Base-by-base conservation (phyloP, 1,284 basidiomycete genomes). In the Sparassis latifolia region DNA sequence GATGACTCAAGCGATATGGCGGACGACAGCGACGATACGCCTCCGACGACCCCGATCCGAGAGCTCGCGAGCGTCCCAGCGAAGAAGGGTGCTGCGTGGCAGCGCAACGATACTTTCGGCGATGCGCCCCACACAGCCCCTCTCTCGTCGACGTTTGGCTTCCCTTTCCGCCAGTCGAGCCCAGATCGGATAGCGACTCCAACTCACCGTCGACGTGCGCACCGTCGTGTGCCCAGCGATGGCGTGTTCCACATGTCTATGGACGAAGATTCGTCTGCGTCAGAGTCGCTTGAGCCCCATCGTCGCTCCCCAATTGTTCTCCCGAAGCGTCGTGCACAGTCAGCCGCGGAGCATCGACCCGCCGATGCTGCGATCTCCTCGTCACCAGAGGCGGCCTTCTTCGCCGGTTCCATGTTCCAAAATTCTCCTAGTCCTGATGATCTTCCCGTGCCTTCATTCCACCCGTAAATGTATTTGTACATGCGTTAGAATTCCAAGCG, bases 391-490 rank as follows among this genome's bases (percentile, higher is more conserved):
- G 60, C 61, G 29, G 77, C 75, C 5, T 85, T 79, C 62, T 88
- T 84, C 63, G 86, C 86, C 56, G 86, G 83, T 60, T 87, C 85
- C 38, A 73, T 76, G 60, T 88, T 87, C 78, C 86, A 88, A 74
- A 88, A 86, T 70, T 86, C 85, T 53, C 85, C 85, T 9, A 86
- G 81, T 60, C 85, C 85, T 48, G 86, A 88, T 51, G 85, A 86
- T 61, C 69, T 88, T 44, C 85, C 85, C 43, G 77, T 79, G 55
- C 84, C 84, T 49, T 69, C 75, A 53, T 82, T 84, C 62, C 77
- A 66, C 77, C 65, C 62, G 61, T 66, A 57, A 60, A 20, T 56
- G 65, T 65, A 65, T 58, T 58, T 60, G 54, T 63, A 54, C 46
- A 44, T 47, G 12, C 55, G 45, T 61, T 68, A 65, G 62, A 61